Evolutionary conservation across 257 asterid genomes (phyloP).

Genomic region (Thymus mandschuricus): DNA sequence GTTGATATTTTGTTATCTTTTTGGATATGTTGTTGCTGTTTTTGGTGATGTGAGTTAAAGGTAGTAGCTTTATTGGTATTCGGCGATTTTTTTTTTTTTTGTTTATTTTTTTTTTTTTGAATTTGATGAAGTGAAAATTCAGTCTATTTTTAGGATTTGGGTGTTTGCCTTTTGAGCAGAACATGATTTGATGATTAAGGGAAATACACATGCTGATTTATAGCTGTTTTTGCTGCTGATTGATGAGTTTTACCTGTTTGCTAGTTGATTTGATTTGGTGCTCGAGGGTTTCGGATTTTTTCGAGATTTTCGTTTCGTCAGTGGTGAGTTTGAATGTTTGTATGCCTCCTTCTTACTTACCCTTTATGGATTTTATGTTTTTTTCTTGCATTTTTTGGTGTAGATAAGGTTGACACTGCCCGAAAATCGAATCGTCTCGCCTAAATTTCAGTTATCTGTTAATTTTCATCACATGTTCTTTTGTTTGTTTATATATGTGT

Average conservation of each 20-base stretch:
- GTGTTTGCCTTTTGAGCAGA: constrained; percentile 35
- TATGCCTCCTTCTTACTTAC: background rate
- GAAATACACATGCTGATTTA: constrained; percentile 16
- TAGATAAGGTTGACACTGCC: constrained; percentile 6
- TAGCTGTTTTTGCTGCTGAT: constrained; percentile 33
- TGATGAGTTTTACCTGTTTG: constrained; percentile 32
- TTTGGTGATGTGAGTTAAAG: constrained; percentile 44
- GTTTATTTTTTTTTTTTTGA: too few relatives aligned
- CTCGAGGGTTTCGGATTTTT: background rate
- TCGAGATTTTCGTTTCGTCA: constrained; percentile 5
- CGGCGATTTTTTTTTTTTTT: constrained; percentile 45
- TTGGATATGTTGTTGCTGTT: constrained; percentile 33
- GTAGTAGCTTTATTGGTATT: constrained; percentile 50
- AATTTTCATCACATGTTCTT: constrained; percentile 2
- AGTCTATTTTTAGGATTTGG: constrained; percentile 40
- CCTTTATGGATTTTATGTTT: constrained; percentile 22
- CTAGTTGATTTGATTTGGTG: constrained; percentile 16
- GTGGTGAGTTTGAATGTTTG: constrained; percentile 28
- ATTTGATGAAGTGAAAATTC: constrained; percentile 30
- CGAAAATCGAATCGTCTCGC: constrained; percentile 8
- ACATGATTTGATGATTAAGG: constrained; percentile 32
- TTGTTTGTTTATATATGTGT: too few relatives aligned
- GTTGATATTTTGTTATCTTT: constrained; percentile 33
- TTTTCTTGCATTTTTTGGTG: constrained; percentile 23
- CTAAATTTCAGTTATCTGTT: background rate